Percentiles rank a stretch among this genome's conserved stretches.
These are phyloP conservation scores for Babesia bovis DNA, from an alignment of 169 alveolate genomes.

Conservation along the genomic window DNA sequence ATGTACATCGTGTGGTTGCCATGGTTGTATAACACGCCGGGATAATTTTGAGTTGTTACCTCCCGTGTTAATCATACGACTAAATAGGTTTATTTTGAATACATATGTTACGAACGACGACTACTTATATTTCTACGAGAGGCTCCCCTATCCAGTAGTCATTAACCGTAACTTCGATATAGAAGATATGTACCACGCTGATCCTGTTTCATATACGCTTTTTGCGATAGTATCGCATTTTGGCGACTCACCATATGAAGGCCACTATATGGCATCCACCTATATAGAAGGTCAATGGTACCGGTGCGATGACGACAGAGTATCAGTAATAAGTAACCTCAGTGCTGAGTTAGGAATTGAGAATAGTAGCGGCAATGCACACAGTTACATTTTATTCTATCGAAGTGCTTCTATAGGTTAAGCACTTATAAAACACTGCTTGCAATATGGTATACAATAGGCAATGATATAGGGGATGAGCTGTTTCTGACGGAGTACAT, in stretches of 20 bases:
- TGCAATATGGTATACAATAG: too few relatives aligned
- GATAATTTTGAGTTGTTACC: constrained; percentile 47
- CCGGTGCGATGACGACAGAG: constrained; percentile 54
- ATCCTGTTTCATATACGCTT: constrained; percentile 36
- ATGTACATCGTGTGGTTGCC: constrained; percentile 40
- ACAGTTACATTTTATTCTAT: constrained; percentile 63
- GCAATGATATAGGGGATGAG: too few relatives aligned
- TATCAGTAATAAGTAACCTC: constrained; percentile 8
- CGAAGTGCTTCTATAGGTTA: constrained; percentile 36
- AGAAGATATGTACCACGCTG: constrained; percentile 14
- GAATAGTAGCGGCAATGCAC: constrained; percentile 41
- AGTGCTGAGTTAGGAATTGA: constrained; percentile 54
- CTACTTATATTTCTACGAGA: background rate
- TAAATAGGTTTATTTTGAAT: constrained; percentile 47
- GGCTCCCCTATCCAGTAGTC: constrained; percentile 48
- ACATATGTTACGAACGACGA: background rate
- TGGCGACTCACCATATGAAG: constrained; percentile 63
- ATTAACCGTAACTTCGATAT: constrained; percentile 17
- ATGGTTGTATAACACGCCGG: constrained; percentile 43
- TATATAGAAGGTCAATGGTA: constrained; percentile 51
- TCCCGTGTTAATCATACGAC: constrained; percentile 54
- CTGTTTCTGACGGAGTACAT: too few relatives aligned
- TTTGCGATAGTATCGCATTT: constrained; percentile 56
- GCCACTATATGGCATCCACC: constrained; percentile 46
- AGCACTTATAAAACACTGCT: too few relatives aligned